Base-by-base conservation (phyloP, 164 flowering plant species). In the Santalum album region DNA sequence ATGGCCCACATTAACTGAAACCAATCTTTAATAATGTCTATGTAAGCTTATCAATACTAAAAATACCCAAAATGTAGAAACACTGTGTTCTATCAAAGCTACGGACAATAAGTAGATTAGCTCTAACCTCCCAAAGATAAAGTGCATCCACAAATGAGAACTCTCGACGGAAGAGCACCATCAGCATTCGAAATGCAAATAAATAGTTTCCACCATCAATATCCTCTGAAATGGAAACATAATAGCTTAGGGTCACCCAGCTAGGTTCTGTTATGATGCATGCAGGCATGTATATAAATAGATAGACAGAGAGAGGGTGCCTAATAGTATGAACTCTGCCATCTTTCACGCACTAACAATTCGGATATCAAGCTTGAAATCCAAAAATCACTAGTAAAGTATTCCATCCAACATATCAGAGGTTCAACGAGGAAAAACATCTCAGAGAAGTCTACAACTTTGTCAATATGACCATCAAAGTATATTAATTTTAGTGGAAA, bases 1-100 rank as follows among this genome's bases (percentile, higher is more conserved):
- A 90, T 87, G 34, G 89, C 94, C 96, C 96, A 87, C 86, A 87
- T 90, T 66, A 90, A 68, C 97, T 90, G 80, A 63, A 77, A 73
- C 25, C 50, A 65, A 69, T 46, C 32, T 58, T 53, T 35, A 49
- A 55, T 48, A 59, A n/a, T 25, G 43, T 51, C 25, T 59, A 42
- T 48, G 51, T 51, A 50, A 57, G 53, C 38, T 62, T 21, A 47
- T 24, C 1, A 10, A 25, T 20, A 25, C 9, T 38, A 50, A 14
- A 6, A 25, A 43, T n/a, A n/a, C n/a, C n/a, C 23, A 38, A 17
- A 46, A 25, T 19, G 12, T n/a, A n/a, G n/a, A n/a, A n/a, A n/a
- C n/a, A n/a, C n/a, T n/a, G n/a, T 42, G 25, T 36, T 14, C 42
- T 21, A 12, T 24, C 6, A 54, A 40, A 36, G 17, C 22, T 20